These are phyloP conservation scores for Mortierella sp. DNA, from an alignment of 371 early-diverging fungal genomes.

Conservation along the genomic window DNA sequence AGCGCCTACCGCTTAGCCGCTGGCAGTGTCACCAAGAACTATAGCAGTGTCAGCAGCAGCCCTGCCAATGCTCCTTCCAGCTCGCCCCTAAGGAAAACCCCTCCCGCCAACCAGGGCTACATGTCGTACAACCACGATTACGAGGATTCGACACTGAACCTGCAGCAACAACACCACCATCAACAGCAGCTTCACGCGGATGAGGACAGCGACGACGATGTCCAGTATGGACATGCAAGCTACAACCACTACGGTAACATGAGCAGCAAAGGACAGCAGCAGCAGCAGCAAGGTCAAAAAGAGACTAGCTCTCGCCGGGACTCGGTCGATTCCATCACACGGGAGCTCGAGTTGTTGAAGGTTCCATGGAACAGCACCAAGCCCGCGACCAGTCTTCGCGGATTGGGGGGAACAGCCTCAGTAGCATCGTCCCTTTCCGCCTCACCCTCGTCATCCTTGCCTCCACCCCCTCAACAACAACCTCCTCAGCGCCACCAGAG, in stretches of 20 bases:
- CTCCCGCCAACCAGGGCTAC: background rate
- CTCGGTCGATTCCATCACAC: slow-evolving; percentile 56
- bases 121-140: slow-evolving; percentile 13
- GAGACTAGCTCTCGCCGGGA: slow-evolving; percentile 16
- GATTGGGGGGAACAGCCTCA: background rate
- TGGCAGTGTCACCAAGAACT: slow-evolving; percentile 13
- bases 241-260: background rate
- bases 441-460: background rate
- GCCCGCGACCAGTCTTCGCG: slow-evolving; percentile 1
- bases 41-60: slow-evolving; percentile 11
- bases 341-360: slow-evolving; percentile 55
- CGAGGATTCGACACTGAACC: background rate
- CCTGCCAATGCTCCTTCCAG: background rate
- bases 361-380: slow-evolving; percentile 51
- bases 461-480: slow-evolving; percentile 8
- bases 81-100: background rate
- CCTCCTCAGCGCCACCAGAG: background rate
- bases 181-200: slow-evolving; percentile 15
- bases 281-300: slow-evolving; percentile 12
- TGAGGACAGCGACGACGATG: slow-evolving; percentile 31
- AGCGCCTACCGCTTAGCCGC: slow-evolving; percentile 17
- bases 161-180: slow-evolving; percentile 4
- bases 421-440: background rate
- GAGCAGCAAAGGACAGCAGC: background rate
- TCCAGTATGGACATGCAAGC: slow-evolving; percentile 11